phyloP scores from a whole-genome alignment of 148 eudicot genomes.

The Amaranthus palmeri region DNA sequence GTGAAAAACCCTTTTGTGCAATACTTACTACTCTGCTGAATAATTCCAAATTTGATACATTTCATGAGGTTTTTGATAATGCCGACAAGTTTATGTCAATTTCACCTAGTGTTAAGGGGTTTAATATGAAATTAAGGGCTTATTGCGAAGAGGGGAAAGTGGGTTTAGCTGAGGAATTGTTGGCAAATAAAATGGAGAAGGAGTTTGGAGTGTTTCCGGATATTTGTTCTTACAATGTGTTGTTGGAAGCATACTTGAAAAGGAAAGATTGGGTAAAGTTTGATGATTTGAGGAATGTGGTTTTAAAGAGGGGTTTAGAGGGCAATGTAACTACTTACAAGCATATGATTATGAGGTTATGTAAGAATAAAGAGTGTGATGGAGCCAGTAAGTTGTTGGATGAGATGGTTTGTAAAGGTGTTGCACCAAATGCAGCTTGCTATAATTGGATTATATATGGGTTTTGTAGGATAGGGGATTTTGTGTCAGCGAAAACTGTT shows the following conservation, averaged over 20 bases:
- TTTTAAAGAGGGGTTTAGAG: slow-evolving; percentile 22
- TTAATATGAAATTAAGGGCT: slow-evolving; percentile 28
- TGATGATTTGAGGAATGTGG: slow-evolving; percentile 27
- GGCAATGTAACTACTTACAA: slow-evolving; percentile 29
- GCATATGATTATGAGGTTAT: slow-evolving; percentile 25
- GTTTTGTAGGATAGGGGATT: slow-evolving; percentile 29
- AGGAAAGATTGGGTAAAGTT: slow-evolving; percentile 19
- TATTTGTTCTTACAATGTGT: slow-evolving; percentile 21
- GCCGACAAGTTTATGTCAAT: not conserved
- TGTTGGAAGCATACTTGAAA: slow-evolving; percentile 26
- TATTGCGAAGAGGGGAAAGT: slow-evolving; percentile 17
- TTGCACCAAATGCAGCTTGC: slow-evolving; percentile 27
- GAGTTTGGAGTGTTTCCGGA: slow-evolving; percentile 20
- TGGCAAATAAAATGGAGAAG: slow-evolving; percentile 17
- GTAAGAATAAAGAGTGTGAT: slow-evolving; percentile 23
- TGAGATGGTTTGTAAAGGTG: slow-evolving; percentile 28
- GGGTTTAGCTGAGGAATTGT: slow-evolving; percentile 20
- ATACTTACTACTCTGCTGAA: slow-evolving; percentile 21
- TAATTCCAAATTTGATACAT: slow-evolving; percentile 16
- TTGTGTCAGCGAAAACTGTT: slow-evolving; percentile 25
- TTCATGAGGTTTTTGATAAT: slow-evolving; percentile 14
- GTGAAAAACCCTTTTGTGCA: slow-evolving; percentile 30
- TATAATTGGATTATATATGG: slow-evolving; percentile 31
- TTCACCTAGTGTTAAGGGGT: slow-evolving; percentile 18
- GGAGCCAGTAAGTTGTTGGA: slow-evolving; percentile 32